phyloP scores from a whole-genome alignment of 2,329 filamentous ascomycete species.

The Apiospora aurea region DNA sequence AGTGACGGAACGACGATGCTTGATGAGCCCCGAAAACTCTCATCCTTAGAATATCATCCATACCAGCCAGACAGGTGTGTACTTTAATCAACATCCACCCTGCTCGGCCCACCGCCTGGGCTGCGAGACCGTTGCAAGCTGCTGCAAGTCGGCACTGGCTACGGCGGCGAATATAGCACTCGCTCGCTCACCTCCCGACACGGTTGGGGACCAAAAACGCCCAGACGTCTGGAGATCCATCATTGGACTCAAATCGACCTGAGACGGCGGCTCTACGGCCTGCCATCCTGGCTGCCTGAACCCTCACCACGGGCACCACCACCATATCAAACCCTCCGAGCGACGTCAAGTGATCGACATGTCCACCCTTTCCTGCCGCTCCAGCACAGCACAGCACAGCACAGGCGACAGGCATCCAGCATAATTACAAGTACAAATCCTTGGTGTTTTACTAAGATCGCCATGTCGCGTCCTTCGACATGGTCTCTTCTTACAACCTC shows the following conservation, averaged over 20 bases:
- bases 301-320: slow-evolving; percentile 1
- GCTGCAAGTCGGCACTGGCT: neutral
- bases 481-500: neutral
- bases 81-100: neutral
- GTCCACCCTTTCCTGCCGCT: slow-evolving; percentile 6
- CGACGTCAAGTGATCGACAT: slow-evolving; percentile 15
- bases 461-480: neutral
- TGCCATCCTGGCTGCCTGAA: neutral
- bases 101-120: neutral
- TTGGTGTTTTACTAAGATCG: slow-evolving; percentile 6
- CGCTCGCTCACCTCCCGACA: neutral
- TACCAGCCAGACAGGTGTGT: neutral
- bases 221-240: neutral
- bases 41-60: neutral
- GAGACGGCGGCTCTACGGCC: neutral
- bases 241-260: neutral
- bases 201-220: neutral
- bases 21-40: neutral
- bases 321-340: slow-evolving; percentile 2
- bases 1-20: slow-evolving; percentile 1
- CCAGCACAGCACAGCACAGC: slow-evolving; percentile 2
- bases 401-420: neutral
- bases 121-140: neutral
- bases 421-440: neutral
- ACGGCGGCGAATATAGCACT: neutral